These are phyloP conservation scores for Globisporangium irregulare DNA, from an alignment of 352 stramenopile species.

Conservation along the genomic window DNA sequence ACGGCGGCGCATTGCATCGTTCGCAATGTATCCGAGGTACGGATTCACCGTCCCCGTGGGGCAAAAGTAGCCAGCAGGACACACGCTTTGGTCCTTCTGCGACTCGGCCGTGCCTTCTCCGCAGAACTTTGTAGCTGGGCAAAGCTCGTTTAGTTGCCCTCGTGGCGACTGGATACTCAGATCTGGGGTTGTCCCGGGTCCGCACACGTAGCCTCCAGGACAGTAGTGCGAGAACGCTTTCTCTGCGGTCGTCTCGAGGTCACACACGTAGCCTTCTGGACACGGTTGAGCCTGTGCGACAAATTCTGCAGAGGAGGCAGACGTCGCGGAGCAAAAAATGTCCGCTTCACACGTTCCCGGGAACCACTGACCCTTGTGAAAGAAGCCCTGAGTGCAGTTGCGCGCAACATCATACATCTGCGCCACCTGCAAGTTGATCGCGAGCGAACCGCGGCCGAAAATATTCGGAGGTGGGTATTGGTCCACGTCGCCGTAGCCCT, in stretches of 20 bases:
- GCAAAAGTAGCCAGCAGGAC: constrained; percentile 93
- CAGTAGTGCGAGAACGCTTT: constrained; percentile 77
- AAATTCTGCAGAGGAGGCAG: constrained; percentile 17
- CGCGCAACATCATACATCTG: constrained; percentile 83
- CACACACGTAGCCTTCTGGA: constrained; percentile 94
- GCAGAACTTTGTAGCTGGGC: constrained; percentile 89
- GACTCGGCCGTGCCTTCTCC: constrained; percentile 80
- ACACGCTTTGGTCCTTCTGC: constrained; percentile 73
- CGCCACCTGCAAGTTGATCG: constrained; percentile 83
- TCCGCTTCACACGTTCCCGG: constrained; percentile 96
- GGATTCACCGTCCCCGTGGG: constrained; percentile 91
- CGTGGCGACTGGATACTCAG: constrained; percentile 81
- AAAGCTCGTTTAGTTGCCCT: constrained; percentile 88
- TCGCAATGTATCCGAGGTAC: constrained; percentile 81
- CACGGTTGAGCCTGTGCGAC: constrained; percentile 90
- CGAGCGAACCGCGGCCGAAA: constrained; percentile 83
- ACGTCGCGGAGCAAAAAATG: constrained; percentile 79
- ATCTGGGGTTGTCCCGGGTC: constrained; percentile 93
- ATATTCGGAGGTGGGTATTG: constrained; percentile 78
- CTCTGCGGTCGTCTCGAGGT: constrained; percentile 86
- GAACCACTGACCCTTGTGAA: constrained; percentile 89
- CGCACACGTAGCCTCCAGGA: constrained; percentile 92
- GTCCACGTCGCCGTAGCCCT: constrained; percentile 89
- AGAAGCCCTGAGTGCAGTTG: constrained; percentile 95
- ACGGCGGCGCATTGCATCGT: constrained; percentile 86